phyloP scores from a whole-genome alignment of 345 rosid species.

The Gynandropsis gynandra region DNA sequence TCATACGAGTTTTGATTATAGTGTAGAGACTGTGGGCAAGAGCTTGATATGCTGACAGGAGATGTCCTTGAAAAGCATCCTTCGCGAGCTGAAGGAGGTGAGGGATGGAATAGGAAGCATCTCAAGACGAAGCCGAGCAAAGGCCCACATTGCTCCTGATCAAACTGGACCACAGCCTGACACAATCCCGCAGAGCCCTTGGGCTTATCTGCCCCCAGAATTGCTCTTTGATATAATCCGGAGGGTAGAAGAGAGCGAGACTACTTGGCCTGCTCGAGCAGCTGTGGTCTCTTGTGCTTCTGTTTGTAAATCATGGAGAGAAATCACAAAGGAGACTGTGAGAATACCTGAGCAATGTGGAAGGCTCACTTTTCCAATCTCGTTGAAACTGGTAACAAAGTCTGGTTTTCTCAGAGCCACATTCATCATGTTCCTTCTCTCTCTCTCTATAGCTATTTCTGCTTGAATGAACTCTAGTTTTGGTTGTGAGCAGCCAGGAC shows the following conservation, averaged over 20 bases:
- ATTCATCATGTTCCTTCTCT: no score
- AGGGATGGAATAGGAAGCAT: constrained; percentile 74
- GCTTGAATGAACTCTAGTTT: neutral
- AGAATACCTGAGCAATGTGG: constrained; percentile 85
- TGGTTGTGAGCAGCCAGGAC: constrained; percentile 62
- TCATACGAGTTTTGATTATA: neutral
- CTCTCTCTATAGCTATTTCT: no score
- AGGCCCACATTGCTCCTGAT: constrained; percentile 75
- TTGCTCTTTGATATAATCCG: constrained; percentile 71
- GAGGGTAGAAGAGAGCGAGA: constrained; percentile 87
- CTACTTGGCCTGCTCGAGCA: constrained; percentile 86
- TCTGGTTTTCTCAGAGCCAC: constrained; percentile 2
- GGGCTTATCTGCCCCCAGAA: constrained; percentile 87
- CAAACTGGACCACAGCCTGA: constrained; percentile 32
- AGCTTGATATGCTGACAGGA: constrained; percentile 30
- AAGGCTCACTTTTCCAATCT: constrained; percentile 79
- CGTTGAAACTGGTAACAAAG: constrained; percentile 72
- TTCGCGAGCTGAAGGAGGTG: constrained; percentile 77
- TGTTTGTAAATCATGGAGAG: constrained; percentile 91
- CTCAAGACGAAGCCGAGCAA: constrained; percentile 57
- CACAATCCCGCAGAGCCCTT: constrained; percentile 52
- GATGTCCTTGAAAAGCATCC: constrained; percentile 74
- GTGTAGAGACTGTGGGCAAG: constrained; percentile 24
- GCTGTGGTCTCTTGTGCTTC: constrained; percentile 75
- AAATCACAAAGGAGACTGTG: constrained; percentile 66